Conservation (phyloP, 352 stramenopile species). For the Globisporangium polare region DNA sequence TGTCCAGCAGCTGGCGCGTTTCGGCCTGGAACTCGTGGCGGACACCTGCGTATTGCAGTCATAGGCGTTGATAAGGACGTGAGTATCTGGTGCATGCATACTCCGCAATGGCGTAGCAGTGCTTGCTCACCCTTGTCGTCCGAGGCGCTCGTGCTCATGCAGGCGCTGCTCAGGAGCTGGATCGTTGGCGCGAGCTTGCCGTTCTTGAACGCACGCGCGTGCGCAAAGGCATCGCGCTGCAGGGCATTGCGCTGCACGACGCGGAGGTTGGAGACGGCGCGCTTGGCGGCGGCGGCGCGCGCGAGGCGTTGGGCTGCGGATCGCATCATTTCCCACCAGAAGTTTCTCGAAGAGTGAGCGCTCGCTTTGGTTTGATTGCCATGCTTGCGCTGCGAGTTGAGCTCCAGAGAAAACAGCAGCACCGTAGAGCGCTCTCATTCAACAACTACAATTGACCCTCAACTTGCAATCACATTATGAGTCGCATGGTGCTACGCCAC, state of each 20-base stretch:
- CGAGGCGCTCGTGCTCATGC: conserved; percentile 30
- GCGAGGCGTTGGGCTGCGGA: conserved; percentile 37
- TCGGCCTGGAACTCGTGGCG: conserved; percentile 94
- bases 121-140: conserved; percentile 34
- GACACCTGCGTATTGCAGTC: conserved; percentile 28
- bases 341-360: conserved; percentile 29
- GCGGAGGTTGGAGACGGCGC: conserved; percentile 12
- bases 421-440: background rate
- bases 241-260: conserved; percentile 14
- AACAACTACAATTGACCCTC: background rate
- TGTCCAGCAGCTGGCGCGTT: conserved; percentile 94
- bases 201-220: conserved; percentile 17
- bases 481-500: background rate
- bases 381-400: background rate
- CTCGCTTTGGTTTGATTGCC: background rate
- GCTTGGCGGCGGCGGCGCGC: conserved; percentile 23
- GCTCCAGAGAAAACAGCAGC: background rate
- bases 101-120: background rate
- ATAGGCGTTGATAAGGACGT: background rate
- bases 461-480: background rate
- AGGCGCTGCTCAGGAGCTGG: conserved; percentile 34
- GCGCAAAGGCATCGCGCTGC: background rate
- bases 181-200: conserved; percentile 27
- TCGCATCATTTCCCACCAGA: conserved; percentile 44
- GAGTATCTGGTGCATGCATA: background rate